These are phyloP conservation scores for Eimeria praecox DNA, from an alignment of 169 alveolate species.

Conservation along the genomic window DNA sequence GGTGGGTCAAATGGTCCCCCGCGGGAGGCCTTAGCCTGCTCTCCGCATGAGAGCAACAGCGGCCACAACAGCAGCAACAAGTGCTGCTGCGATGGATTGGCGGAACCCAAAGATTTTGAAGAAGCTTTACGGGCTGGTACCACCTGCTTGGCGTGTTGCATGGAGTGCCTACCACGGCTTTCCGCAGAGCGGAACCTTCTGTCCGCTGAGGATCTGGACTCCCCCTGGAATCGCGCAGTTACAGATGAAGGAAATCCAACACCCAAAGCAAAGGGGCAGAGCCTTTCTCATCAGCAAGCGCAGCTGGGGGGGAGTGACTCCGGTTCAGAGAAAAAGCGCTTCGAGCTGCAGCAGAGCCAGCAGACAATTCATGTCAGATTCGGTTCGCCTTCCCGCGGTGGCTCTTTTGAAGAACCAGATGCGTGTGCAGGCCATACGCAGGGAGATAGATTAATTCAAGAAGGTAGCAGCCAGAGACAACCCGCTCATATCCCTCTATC, in stretches of 20 bases:
- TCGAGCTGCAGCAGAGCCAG: conserved; percentile 16
- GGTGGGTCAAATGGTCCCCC: conserved; percentile 27
- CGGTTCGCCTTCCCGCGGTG: not conserved
- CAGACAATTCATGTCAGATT: conserved; percentile 7
- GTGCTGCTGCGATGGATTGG: conserved; percentile 2
- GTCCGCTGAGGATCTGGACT: not conserved
- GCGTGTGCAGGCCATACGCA: not conserved
- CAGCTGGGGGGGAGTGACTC: conserved; percentile 6
- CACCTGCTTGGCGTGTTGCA: conserved; percentile 49
- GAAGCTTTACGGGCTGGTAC: not conserved
- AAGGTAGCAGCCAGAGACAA: conserved; percentile 13
- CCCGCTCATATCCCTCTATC: not conserved
- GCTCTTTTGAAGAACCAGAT: not conserved
- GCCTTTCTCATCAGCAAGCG: conserved; percentile 37
- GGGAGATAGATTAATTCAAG: not conserved
- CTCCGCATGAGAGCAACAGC: conserved; percentile 10
- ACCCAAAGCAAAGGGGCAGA: not conserved
- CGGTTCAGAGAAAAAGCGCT: not conserved
- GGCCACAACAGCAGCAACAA: not conserved
- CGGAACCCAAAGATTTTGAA: not conserved
- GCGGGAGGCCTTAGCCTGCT: conserved; percentile 14
- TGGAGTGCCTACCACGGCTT: conserved; percentile 70
- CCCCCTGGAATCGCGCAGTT: conserved; percentile 29
- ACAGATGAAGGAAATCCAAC: conserved; percentile 30
- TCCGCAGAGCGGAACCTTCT: conserved; percentile 62